These are phyloP conservation scores for Lasiodiplodia hormozganensis DNA, from an alignment of 2,329 filamentous ascomycete genomes.

Conservation along the genomic window DNA sequence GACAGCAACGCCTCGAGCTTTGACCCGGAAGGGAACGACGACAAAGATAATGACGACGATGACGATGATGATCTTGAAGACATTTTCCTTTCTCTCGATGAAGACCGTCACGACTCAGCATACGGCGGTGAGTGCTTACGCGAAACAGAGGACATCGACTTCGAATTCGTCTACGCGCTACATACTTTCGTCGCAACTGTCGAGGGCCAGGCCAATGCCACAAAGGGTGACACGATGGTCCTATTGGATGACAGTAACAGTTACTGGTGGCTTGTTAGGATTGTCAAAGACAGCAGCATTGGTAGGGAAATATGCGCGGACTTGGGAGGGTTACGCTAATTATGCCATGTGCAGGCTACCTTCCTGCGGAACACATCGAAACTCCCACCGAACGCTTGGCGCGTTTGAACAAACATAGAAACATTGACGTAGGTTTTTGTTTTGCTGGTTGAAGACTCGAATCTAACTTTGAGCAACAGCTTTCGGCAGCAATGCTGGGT, in stretches of 20 bases:
- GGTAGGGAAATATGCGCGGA: conserved; percentile 53
- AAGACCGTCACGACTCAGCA: conserved; percentile 72
- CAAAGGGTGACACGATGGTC: conserved; percentile 98
- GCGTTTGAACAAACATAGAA: conserved; percentile 94
- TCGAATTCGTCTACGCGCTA: conserved; percentile 98
- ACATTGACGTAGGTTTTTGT: conserved; percentile 79
- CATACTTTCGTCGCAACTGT: conserved; percentile 98
- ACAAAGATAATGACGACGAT: conserved; percentile 54
- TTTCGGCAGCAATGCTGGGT: conserved; percentile 74
- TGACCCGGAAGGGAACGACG: conserved; percentile 36
- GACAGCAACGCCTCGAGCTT: conserved; percentile 48
- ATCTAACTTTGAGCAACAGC: conserved; percentile 49
- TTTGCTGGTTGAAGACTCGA: not conserved
- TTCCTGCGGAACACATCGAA: conserved; percentile 97
- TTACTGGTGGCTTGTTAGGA: conserved; percentile 98
- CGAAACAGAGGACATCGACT: conserved; percentile 97
- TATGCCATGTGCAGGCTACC: conserved; percentile 70
- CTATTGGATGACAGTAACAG: conserved; percentile 98
- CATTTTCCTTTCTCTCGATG: conserved; percentile 62
- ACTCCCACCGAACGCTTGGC: conserved; percentile 95
- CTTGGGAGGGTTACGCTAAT: not conserved
- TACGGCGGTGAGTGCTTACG: conserved; percentile 88
- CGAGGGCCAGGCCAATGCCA: conserved; percentile 97
- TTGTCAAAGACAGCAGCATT: conserved; percentile 98
- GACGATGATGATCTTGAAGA: conserved; percentile 67